Percentiles rank a stretch among this genome's conserved stretches.
Conservation (phyloP, 257 asterid genomes). For the Rhazya stricta region DNA sequence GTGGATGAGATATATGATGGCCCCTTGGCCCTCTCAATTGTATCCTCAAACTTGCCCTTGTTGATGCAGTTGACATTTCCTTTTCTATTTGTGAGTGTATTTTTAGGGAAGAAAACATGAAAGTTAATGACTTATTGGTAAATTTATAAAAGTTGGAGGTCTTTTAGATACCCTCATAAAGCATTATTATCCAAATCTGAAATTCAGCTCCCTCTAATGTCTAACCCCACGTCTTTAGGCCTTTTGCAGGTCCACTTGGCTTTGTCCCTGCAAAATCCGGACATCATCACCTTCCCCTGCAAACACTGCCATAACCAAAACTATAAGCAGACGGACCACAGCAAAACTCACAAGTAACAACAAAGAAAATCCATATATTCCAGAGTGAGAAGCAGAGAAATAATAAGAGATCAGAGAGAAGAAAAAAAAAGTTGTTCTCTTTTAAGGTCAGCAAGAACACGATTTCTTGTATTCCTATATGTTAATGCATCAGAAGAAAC, state of each 20-base stretch:
- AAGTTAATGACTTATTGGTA: not conserved
- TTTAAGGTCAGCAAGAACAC: not conserved
- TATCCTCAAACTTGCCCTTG: constrained; percentile 4
- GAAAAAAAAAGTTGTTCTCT: not conserved
- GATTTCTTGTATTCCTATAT: constrained; percentile 4
- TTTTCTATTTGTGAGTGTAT: not conserved
- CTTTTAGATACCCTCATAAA: not conserved
- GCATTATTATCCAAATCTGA: constrained; percentile 14
- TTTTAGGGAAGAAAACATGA: not conserved
- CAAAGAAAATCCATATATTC: not conserved
- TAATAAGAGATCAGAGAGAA: not conserved
- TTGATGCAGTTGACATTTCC: too few species aligned
- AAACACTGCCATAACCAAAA: constrained; percentile 3
- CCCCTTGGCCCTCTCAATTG: not conserved
- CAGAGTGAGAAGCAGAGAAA: not conserved
- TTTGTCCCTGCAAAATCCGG: constrained; percentile 23
- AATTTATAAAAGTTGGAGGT: constrained; percentile 10
- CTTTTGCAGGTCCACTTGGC: constrained; percentile 14
- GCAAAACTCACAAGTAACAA: not conserved
- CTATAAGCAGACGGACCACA: constrained; percentile 7
- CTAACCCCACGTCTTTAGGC: constrained; percentile 22
- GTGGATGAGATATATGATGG: not conserved
- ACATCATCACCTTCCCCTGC: constrained; percentile 18
- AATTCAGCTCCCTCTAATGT: constrained; percentile 20
- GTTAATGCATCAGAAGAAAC: constrained; percentile 30